Evolutionary conservation across 2,329 filamentous ascomycete species (phyloP).

Genomic region (Colletotrichum simmondsii): DNA sequence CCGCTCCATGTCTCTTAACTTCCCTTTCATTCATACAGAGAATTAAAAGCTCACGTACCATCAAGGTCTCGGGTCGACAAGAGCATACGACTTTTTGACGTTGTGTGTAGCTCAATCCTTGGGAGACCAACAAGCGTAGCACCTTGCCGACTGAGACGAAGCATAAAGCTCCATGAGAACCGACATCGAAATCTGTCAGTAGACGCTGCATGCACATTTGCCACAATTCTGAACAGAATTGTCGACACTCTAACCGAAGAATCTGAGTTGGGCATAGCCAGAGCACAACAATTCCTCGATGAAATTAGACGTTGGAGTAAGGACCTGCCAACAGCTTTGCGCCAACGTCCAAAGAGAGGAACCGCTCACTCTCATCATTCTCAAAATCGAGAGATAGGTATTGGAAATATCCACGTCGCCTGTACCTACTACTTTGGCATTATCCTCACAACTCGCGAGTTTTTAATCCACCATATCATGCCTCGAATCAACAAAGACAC

Average conservation of each 20-base stretch:
- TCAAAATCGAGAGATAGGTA: slow-evolving; percentile 44
- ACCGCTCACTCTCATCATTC: slow-evolving; percentile 15
- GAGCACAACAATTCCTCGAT: slow-evolving; percentile 52
- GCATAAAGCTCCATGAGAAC: slow-evolving; percentile 36
- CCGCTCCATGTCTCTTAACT: rapidly evolving
- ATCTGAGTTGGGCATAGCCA: slow-evolving; percentile 41
- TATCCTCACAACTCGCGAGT: slow-evolving; percentile 65
- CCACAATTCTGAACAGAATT: slow-evolving; percentile 56
- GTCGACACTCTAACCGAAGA: slow-evolving; percentile 54
- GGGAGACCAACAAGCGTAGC: slow-evolving; percentile 47
- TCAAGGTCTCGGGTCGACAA: slow-evolving; percentile 43
- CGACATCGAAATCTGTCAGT: slow-evolving; percentile 42
- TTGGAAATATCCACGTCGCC: slow-evolving; percentile 64
- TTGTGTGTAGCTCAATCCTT: slow-evolving; percentile 50
- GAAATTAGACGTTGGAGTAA: slow-evolving; percentile 58
- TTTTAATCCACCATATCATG: slow-evolving; percentile 62
- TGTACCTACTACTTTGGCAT: slow-evolving; percentile 70
- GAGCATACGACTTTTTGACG: slow-evolving; percentile 51
- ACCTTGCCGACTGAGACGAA: slow-evolving; percentile 43
- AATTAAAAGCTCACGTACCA: neutral
- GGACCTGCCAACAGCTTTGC: slow-evolving; percentile 50
- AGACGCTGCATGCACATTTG: slow-evolving; percentile 53
- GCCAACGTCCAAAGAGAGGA: slow-evolving; percentile 35
- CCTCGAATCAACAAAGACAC: slow-evolving; percentile 39
- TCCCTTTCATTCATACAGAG: rapidly evolving